Percentiles rank a stretch among this genome's conserved stretches.
phyloP scores from a whole-genome alignment of 768 basidiomycete genomes.

The Podaxis sp. region DNA sequence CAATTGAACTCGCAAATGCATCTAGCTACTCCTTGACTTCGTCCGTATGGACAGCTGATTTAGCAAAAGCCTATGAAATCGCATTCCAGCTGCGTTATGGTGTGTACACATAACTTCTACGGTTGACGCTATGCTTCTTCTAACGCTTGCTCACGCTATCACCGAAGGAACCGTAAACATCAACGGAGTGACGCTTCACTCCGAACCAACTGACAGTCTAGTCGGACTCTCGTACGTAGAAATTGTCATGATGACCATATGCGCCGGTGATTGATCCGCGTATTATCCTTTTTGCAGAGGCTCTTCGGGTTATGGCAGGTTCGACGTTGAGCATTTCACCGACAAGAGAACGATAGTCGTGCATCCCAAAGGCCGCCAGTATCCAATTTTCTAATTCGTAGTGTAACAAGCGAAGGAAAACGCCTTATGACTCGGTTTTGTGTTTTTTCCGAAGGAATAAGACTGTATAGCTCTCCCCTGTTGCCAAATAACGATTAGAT shows the following conservation, averaged over 20 bases:
- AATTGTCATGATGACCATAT: background rate
- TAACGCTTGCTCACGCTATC: background rate
- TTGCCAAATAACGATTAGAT: background rate
- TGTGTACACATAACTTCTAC: slow-evolving; percentile 20
- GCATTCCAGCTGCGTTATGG: slow-evolving; percentile 49
- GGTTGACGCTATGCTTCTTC: background rate
- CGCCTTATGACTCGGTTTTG: background rate
- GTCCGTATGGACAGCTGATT: slow-evolving; percentile 51
- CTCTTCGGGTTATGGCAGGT: slow-evolving; percentile 51
- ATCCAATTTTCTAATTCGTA: slow-evolving; percentile 17
- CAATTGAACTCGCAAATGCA: slow-evolving; percentile 54
- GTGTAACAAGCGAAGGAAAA: background rate
- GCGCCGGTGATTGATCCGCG: background rate
- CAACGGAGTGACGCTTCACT: slow-evolving; percentile 53
- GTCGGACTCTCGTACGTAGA: slow-evolving; percentile 46
- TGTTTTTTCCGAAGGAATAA: background rate
- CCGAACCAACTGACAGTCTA: slow-evolving; percentile 36
- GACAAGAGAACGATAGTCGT: slow-evolving; percentile 42
- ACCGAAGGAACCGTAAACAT: slow-evolving; percentile 49
- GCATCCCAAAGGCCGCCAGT: slow-evolving; percentile 35
- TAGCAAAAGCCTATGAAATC: slow-evolving; percentile 42
- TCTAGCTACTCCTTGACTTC: slow-evolving; percentile 52
- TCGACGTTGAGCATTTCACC: slow-evolving; percentile 51
- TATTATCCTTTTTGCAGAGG: slow-evolving; percentile 29
- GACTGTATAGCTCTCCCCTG: background rate